Evolutionary conservation across 1,284 basidiomycete genomes (phyloP), one percentile per base, ranked within the genome.

Genomic region (Cryptococcus sp.): DNA sequence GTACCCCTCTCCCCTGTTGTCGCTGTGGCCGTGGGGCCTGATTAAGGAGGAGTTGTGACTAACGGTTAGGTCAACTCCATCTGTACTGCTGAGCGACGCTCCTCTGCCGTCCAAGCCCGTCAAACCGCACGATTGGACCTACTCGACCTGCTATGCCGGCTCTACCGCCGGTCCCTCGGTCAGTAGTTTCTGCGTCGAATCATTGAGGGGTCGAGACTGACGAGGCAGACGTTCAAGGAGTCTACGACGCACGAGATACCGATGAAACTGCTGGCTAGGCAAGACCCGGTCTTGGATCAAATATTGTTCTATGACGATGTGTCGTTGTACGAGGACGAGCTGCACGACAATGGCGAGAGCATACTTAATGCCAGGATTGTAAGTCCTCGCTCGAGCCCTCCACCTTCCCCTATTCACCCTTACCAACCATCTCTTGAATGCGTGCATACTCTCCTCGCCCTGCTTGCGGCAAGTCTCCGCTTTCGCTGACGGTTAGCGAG

Each of bases 71-170:
- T 46, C 54, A 45, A 60, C 51, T 19, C 48, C 60, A 24, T 42
- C 54, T 40, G 54, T 43, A 23, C 52, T 54, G 40, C 45, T 48
- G 43, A 53, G 44, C 36, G 54, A 52, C 58, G 84, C 84, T 53
- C 85, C 82, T 58, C 80, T 80, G 48, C 50, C 28, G 35, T 47
- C 19, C 41, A 56, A 48, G 33, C 75, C 80, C 0, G 84, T 87
- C 2, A 92, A 92, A 60, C 85, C 85, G 2, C 97, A 90, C 72
- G 95, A 99, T 68, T 98, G 95, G 95, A 98, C 95, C 5, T 98
- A 95, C 69, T 95, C 92, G 0, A 88, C 88, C 2, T 83, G 80
- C 1, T 94, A 97, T 65, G 63, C 82, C 0, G 95, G 94, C 0
- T 81, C 85, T 51, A 53, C 66, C 11, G 54, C 50, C 3, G 64